These are phyloP conservation scores for Diaporthe caulivora DNA, from an alignment of 2,329 filamentous ascomycete genomes.

Conservation along the genomic window DNA sequence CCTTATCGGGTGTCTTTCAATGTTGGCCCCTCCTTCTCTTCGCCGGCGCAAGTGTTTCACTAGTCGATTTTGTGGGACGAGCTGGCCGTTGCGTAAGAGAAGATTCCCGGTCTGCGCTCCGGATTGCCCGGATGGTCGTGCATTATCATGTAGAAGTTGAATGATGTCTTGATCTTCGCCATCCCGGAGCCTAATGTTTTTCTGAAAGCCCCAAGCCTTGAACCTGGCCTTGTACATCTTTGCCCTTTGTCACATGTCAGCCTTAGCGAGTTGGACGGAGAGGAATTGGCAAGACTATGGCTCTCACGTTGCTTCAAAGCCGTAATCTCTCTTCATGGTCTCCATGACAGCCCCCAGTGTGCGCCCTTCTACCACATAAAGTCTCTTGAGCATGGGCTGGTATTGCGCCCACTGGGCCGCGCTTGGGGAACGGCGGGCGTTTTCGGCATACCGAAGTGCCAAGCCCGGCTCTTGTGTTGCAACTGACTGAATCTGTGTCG, in stretches of 20 bases:
- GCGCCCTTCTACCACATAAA: constrained; percentile 30
- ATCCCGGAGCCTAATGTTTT: constrained; percentile 22
- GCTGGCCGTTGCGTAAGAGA: constrained; percentile 28
- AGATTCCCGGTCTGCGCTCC: neutral
- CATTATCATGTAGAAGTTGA: neutral
- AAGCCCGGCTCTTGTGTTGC: neutral
- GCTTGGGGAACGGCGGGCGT: neutral
- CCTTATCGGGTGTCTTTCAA: neutral
- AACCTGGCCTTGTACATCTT: constrained; percentile 34
- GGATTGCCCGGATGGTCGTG: neutral
- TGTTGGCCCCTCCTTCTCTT: neutral
- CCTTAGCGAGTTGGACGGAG: neutral
- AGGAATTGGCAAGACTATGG: neutral
- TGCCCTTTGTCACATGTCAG: neutral
- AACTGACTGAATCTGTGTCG: neutral
- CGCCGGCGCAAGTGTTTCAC: constrained; percentile 18
- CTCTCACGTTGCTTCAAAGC: constrained; percentile 29
- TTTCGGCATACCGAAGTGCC: neutral
- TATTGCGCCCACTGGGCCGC: constrained; percentile 17
- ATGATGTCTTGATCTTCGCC: constrained; percentile 1
- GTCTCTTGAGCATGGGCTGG: constrained; percentile 14
- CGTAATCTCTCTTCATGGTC: constrained; percentile 15
- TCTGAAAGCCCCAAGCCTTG: constrained; percentile 10
- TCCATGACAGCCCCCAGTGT: constrained; percentile 31
- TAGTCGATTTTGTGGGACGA: constrained; percentile 25